A percentile compares a stretch with the other conserved stretches of the same genome.
phyloP scores from a whole-genome alignment of 768 basidiomycete genomes.

The Ramaria rubella region DNA sequence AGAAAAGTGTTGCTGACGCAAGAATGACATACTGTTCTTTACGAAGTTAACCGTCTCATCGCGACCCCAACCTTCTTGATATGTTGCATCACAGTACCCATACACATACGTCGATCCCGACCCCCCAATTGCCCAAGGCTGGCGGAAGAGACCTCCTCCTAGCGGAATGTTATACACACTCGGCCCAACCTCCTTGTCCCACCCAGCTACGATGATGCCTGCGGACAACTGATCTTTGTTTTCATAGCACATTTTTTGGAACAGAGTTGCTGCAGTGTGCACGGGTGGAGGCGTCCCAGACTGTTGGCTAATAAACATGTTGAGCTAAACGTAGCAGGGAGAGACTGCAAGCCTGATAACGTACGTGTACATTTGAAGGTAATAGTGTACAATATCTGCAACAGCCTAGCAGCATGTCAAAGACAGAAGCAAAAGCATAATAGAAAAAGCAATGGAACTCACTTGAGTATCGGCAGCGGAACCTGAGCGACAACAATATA shows the following conservation, averaged over 20 bases:
- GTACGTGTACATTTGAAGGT: constrained; percentile 70
- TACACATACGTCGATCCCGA: constrained; percentile 98
- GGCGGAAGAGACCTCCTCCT: constrained; percentile 93
- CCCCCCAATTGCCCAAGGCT: constrained; percentile 98
- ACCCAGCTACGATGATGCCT: constrained; percentile 96
- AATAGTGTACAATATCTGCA: constrained; percentile 83
- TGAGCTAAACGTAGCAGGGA: background rate
- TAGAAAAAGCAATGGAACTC: background rate
- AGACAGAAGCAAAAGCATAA: background rate
- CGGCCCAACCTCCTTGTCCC: constrained; percentile 88
- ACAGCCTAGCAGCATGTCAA: constrained; percentile 45
- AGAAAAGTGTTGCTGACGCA: background rate
- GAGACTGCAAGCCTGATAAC: too few relatives aligned
- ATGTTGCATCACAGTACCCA: constrained; percentile 99
- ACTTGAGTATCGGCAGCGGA: constrained; percentile 94
- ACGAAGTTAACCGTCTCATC: constrained; percentile 93
- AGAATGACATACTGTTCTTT: constrained; percentile 74
- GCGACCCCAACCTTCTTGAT: constrained; percentile 81
- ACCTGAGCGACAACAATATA: constrained; percentile 98
- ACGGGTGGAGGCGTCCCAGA: constrained; percentile 67
- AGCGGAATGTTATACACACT: constrained; percentile 96
- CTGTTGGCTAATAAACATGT: constrained; percentile 41
- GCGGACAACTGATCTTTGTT: constrained; percentile 89
- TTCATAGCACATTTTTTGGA: constrained; percentile 84
- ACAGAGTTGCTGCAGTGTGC: constrained; percentile 70